phyloP scores from a whole-genome alignment of 192 early-diverging fungal genomes.

The Gonapodya sp. region DNA sequence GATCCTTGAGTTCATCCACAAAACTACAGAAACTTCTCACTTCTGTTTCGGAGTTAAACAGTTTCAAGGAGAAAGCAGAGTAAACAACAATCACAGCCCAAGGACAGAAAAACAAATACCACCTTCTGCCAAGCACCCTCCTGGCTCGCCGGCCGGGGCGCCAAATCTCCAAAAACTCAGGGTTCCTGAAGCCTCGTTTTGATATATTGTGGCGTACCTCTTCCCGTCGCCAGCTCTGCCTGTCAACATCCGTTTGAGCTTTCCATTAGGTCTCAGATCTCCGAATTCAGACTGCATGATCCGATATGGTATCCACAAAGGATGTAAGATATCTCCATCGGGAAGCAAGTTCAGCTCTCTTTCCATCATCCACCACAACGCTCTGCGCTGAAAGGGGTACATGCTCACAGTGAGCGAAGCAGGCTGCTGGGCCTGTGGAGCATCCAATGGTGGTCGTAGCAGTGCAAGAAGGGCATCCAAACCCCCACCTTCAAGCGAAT shows the following conservation, averaged over 20 bases:
- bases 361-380: constrained; percentile 4
- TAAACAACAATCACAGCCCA: neutral
- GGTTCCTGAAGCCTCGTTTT: neutral
- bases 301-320: neutral
- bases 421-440: neutral
- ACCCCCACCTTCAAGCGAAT: neutral
- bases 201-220: neutral
- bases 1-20: no score
- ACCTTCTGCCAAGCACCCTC: neutral
- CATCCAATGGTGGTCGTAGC: neutral
- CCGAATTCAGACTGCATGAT: neutral
- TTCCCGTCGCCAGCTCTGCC: neutral
- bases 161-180: neutral
- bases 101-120: neutral
- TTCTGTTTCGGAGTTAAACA: no score
- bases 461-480: neutral
- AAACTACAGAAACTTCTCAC: no score
- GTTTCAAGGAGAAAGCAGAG: neutral
- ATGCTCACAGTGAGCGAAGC: neutral
- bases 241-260: neutral
- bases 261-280: neutral
- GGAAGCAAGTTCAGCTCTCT: neutral
- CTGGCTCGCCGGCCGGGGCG: neutral
- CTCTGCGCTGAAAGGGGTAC: neutral
- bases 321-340: neutral